phyloP scores from a whole-genome alignment of 2,329 filamentous ascomycete genomes.

The Ophiostoma ulmi region DNA sequence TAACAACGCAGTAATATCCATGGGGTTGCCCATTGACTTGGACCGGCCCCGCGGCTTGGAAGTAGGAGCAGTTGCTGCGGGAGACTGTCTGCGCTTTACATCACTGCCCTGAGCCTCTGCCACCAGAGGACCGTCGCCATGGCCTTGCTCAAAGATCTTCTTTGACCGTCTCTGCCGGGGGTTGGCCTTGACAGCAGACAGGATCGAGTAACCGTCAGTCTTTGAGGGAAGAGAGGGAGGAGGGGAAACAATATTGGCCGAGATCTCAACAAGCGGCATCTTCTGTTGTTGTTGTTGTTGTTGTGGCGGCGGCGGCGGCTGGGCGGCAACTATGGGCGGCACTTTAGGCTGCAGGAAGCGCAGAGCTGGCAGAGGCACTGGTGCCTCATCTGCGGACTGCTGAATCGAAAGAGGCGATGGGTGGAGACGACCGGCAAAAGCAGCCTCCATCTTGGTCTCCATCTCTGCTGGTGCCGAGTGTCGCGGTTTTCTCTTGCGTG shows the following conservation, averaged over 20 bases:
- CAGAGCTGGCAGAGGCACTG: background rate
- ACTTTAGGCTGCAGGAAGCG: background rate
- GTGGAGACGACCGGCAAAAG: background rate
- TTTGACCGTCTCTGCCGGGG: constrained; percentile 27
- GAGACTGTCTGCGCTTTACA: background rate
- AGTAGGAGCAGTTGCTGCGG: background rate
- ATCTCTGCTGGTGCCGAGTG: constrained; percentile 26
- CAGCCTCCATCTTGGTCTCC: constrained; percentile 4
- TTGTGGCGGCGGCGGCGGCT: too few species aligned
- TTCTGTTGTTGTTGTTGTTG: background rate
- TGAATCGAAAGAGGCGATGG: background rate
- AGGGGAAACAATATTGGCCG: background rate
- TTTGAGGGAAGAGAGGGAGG: too few species aligned
- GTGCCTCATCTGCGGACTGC: background rate
- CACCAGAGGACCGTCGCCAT: background rate
- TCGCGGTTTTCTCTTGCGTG: constrained; percentile 15
- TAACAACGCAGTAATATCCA: background rate
- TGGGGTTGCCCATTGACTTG: constrained; percentile 19
- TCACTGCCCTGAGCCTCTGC: background rate
- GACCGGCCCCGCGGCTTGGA: constrained; percentile 4
- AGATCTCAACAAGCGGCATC: constrained; percentile 13
- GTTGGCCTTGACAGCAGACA: constrained; percentile 47
- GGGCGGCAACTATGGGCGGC: background rate
- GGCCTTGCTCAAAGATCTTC: constrained; percentile 22
- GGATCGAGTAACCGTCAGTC: constrained; percentile 40